Evolutionary conservation across 192 early-diverging fungal genomes (phyloP), one percentile per base, ranked within the genome.

Genomic region (Dispira parvispora): DNA sequence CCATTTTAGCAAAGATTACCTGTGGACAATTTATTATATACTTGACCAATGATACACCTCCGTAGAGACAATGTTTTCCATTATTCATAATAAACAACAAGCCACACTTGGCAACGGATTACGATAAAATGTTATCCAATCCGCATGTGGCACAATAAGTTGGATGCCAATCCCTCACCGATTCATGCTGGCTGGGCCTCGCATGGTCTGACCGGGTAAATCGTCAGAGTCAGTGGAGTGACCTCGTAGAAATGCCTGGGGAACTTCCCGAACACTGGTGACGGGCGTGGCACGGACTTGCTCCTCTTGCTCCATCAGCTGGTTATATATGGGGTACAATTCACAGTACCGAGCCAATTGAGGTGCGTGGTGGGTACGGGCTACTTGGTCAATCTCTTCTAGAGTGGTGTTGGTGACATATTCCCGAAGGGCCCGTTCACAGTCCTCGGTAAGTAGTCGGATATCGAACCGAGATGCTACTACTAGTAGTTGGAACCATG

Each of bases 161-260:
- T 38, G 32, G 3, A 38, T 6, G 32, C 1, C 6, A 38, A 6
- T 4, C 32, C 32, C 3, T 55, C 21, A 25, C 2, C 53, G 53
- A 9, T 55, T 55, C 53, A 55, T 55, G 9, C 2, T 21, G 53
- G 53, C 53, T 13, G 53, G 53, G 25, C 53, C 53, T 3, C 53
- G 53, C 53, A 55, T 55, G 53, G 53, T 55, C 2, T 55, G 53
- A 13, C 53, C 53, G 28, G 53, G 53, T 25, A 55, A 25, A 14
- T 21, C 53, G 9, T 23, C 21, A 38, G 32, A 38, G 32, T 38
- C 32, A 38, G 32, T 38, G 32, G 32, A 38, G 6, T 6, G 32
- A 6, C 32, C 32, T 38, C 32, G 1, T 38, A 38, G 6, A 38
- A 38, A 38, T 38, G 32, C 32, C 32, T 38, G 32, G 32, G 32